A percentile compares a stretch with the other conserved stretches of the same genome.
Evolutionary conservation across 2,329 filamentous ascomycete genomes (phyloP).

Genomic region (Cladosporium velox): DNA sequence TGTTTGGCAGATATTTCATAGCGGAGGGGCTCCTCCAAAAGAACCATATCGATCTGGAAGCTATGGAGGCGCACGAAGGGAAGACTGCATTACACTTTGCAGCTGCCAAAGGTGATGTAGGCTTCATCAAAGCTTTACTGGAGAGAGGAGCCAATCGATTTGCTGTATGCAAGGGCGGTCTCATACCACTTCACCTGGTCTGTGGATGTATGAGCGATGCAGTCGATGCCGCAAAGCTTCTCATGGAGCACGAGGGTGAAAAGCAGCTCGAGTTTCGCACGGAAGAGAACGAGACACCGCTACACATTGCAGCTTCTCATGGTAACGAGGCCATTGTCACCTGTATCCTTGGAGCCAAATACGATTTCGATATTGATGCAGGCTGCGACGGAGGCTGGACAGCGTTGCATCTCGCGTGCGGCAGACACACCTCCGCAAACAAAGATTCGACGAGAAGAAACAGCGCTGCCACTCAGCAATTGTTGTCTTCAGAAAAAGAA

Average conservation of each 20-base stretch:
- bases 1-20: background rate
- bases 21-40: background rate
- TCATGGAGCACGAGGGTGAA: background rate
- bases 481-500: too few relatives aligned
- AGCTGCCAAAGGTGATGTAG: background rate
- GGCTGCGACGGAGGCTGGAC: slow-evolving; percentile 32
- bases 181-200: slow-evolving; percentile 5
- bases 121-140: background rate
- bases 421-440: background rate
- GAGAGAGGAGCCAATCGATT: background rate
- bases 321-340: slow-evolving; percentile 21
- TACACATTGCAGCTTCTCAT: slow-evolving; percentile 28
- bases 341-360: slow-evolving; percentile 20
- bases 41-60: background rate
- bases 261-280: slow-evolving; percentile 20
- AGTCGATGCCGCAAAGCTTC: background rate
- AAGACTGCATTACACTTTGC: slow-evolving; percentile 11
- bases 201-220: background rate
- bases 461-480: background rate
- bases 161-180: background rate
- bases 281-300: slow-evolving; percentile 21
- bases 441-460: background rate
- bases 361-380: slow-evolving; percentile 22
- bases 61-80: background rate
- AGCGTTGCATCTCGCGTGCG: slow-evolving; percentile 30